phyloP scores from a whole-genome alignment of 495 filamentous ascomycete species.

The Talaromyces trachyspermus region DNA sequence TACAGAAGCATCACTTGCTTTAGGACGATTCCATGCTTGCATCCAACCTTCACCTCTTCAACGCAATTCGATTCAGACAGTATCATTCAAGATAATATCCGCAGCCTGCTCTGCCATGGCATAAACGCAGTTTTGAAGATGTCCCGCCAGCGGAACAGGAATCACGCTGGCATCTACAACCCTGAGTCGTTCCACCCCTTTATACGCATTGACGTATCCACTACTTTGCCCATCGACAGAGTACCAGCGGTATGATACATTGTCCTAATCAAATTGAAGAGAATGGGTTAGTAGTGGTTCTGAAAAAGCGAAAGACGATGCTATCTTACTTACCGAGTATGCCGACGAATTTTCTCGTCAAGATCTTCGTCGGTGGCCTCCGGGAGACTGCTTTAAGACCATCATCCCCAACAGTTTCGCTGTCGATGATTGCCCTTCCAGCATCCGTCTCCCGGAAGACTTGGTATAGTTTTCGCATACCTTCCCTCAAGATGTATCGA shows the following conservation, averaged over 20 bases:
- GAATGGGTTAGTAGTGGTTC: background rate
- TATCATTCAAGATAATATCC: background rate
- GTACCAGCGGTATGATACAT: constrained; percentile 51
- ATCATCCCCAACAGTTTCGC: background rate
- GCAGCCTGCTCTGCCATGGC: constrained; percentile 27
- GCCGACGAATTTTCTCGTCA: background rate
- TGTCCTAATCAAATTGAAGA: background rate
- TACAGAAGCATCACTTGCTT: background rate
- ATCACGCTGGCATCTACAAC: constrained; percentile 60
- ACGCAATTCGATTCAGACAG: background rate
- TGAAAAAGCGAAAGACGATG: background rate
- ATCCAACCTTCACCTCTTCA: background rate
- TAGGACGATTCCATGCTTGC: background rate
- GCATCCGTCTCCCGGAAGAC: constrained; percentile 14
- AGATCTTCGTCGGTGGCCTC: background rate
- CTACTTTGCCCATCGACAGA: constrained; percentile 54
- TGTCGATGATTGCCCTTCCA: constrained; percentile 13
- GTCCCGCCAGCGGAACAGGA: constrained; percentile 44
- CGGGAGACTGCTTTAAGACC: background rate
- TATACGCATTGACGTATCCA: constrained; percentile 49
- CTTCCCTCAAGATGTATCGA: constrained; percentile 16
- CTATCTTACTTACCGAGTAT: background rate
- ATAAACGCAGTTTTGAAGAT: constrained; percentile 26
- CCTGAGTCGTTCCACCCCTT: constrained; percentile 49
- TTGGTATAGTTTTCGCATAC: constrained; percentile 12